A percentile compares a stretch with the other conserved stretches of the same genome.
phyloP scores from a whole-genome alignment of 306 rosid genomes.

The Medicago ruthenica region DNA sequence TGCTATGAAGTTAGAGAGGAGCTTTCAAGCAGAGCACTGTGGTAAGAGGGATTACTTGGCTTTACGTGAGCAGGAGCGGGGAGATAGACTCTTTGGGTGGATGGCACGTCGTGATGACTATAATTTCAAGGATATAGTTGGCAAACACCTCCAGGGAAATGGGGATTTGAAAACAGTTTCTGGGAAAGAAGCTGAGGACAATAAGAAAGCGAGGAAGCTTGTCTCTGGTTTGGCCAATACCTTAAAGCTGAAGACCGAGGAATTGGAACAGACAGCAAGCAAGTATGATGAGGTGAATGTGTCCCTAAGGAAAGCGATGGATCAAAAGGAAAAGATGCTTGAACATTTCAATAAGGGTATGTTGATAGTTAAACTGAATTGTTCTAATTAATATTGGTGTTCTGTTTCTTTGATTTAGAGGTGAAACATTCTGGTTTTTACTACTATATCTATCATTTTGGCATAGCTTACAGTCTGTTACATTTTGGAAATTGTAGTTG shows the following conservation, averaged over 20 bases:
- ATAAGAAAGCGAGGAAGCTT: slow-evolving; percentile 51
- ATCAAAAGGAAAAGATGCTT: slow-evolving; percentile 53
- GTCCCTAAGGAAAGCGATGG: slow-evolving; percentile 50
- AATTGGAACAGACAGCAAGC: slow-evolving; percentile 54
- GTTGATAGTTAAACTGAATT: slow-evolving; percentile 18
- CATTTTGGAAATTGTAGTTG: slow-evolving; percentile 4
- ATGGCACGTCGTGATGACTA: slow-evolving; percentile 53
- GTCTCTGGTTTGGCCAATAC: slow-evolving; percentile 56
- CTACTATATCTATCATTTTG: slow-evolving; percentile 21
- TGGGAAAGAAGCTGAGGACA: slow-evolving; percentile 52
- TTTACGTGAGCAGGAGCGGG: slow-evolving; percentile 18
- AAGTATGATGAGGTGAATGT: slow-evolving; percentile 48
- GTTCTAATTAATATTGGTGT: slow-evolving; percentile 12
- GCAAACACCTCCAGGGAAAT: slow-evolving; percentile 40
- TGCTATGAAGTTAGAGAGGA: slow-evolving; percentile 71
- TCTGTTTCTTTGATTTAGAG: slow-evolving; percentile 1
- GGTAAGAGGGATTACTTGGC: slow-evolving; percentile 62
- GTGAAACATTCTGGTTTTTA: slow-evolving; percentile 5
- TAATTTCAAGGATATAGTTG: slow-evolving; percentile 22
- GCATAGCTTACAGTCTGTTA: slow-evolving; percentile 2
- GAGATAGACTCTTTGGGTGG: slow-evolving; percentile 73
- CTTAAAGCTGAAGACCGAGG: slow-evolving; percentile 50
- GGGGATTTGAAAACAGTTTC: slow-evolving; percentile 58
- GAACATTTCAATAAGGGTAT: slow-evolving; percentile 59
- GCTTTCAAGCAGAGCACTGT: slow-evolving; percentile 51